Base-by-base conservation (phyloP, 805 yeast genomes). In the Kodamaea kaohsiungensis region DNA sequence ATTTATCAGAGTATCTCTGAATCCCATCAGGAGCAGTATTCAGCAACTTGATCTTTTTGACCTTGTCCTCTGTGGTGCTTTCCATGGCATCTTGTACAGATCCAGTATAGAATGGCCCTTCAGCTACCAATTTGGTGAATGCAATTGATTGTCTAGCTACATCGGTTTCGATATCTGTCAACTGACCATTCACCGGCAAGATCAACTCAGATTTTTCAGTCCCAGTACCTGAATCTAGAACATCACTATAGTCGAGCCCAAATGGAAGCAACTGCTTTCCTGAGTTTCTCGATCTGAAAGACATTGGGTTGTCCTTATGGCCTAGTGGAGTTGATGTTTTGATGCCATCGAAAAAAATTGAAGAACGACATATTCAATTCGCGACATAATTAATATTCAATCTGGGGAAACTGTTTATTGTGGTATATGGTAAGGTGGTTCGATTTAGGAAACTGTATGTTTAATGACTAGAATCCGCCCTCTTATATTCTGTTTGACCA, bases 1-100 rank as follows among this genome's bases (percentile, higher is more conserved):
- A 92, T 66, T 78, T 79, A 68, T 92, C 98, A 2, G 96, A 84
- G 65, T 90, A 90, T 62, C 98, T 79, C 65, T 86, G 83, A 43
- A 92, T 80, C 1, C 93, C 91, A 65, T 89, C 96, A 0, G 70
- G 62, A 0, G 65, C 61, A 8, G 50, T 53, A 13, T 67, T 61
- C n/a, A 56, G 52, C 42, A 65, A 65, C 16, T 52, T 52, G 3
- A 16, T 49, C 46, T 68, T 66, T 15, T 46, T 40, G 4, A 18
- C 42, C 43, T 59, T 55, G 37, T 54, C 49, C 3, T 54, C 58
- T 22, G 19, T 7, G 15, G 54, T 59, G 5, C 61, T 54, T 9
- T 60, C 69, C 19, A 46, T 38, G 16, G 66, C 63, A 33, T 73
- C 71, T 5, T 71, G 54, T 19, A 78, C 66, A 1, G 81, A 69